Base-by-base conservation (phyloP, 1,284 basidiomycete genomes). In the Rhodotorula mucilaginosa region DNA sequence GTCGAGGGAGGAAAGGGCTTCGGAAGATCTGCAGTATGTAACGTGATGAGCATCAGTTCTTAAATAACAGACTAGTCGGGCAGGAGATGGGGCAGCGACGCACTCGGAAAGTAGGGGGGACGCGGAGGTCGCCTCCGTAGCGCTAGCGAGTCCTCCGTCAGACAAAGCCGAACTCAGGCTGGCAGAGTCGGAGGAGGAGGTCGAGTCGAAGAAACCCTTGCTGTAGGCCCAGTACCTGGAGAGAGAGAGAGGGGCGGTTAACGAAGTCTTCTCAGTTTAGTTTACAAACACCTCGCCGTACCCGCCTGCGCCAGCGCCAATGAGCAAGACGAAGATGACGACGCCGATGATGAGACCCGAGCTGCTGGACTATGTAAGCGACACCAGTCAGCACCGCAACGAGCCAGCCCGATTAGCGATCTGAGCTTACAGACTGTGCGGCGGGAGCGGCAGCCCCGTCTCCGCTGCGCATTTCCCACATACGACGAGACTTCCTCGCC, bases 401-500 rank as follows among this genome's bases (percentile, higher is more conserved):
- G 10, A 34, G n/a, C 3, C 15, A 47, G 44, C 26, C 13, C 2
- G 44, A 10, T 52, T 26, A 51, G 23, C 16, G 23, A 48, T 12
- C 39, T 3, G 44, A 29, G n/a, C 67, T 48, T 44, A 60, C 62
- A 19, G 58, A 23, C 7, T 31, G 19, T 15, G n/a, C 29, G 12
- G 58, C 26, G 1, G 44, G 34, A 1, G 49, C 69, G 5, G 61
- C 23, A 8, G 64, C 56, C 1, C 61, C 62, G 1, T 57, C 46
- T 3, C 66, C 57, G 29, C 47, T 58, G 16, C 56, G 56, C 70
- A 68, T 71, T 13, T 58, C 61, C 70, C 70, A 71, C 16, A 39
- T 21, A 29, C 49, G 39, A 57, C 56, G 68, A 5, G 15, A 19
- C 64, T 56, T 63, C 64, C 48, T 66, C 2, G 18, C 16, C 51